A percentile compares a stretch with the other conserved stretches of the same genome.
phyloP scores from a whole-genome alignment of 2,329 filamentous ascomycete genomes.

The Davidsoniella australis region DNA sequence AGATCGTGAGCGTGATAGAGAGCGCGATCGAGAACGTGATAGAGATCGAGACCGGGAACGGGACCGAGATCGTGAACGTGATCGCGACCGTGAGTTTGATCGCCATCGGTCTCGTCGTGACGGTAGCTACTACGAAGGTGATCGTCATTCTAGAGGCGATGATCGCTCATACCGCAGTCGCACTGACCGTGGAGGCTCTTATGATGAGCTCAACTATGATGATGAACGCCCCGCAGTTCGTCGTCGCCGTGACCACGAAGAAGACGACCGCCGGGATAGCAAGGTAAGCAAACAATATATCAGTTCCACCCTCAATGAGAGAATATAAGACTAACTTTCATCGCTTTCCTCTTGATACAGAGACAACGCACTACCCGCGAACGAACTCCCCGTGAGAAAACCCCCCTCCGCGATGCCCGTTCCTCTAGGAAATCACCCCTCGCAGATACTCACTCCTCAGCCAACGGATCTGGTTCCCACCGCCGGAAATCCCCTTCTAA shows the following conservation, averaged over 20 bases:
- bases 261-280: conserved; percentile 52
- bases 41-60: conserved; percentile 23
- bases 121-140: conserved; percentile 61
- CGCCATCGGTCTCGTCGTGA: conserved; percentile 40
- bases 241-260: conserved; percentile 62
- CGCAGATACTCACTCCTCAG: conserved; percentile 33
- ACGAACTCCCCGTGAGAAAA: conserved; percentile 35
- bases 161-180: conserved; percentile 77
- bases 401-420: conserved; percentile 38
- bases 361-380: conserved; percentile 22
- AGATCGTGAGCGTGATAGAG: conserved; percentile 16
- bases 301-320: background rate
- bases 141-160: conserved; percentile 73
- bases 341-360: conserved; percentile 20
- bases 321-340: background rate
- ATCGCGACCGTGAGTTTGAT: conserved; percentile 23
- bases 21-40: conserved; percentile 14
- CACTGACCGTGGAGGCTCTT: conserved; percentile 54
- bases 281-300: conserved; percentile 33
- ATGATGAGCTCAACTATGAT: conserved; percentile 84
- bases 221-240: conserved; percentile 48
- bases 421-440: conserved; percentile 24
- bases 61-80: conserved; percentile 35
- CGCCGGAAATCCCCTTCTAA: conserved; percentile 8
- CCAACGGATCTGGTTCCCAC: conserved; percentile 10